These are phyloP conservation scores for Mucor indicus DNA, from an alignment of 371 early-diverging fungal genomes.

Conservation along the genomic window DNA sequence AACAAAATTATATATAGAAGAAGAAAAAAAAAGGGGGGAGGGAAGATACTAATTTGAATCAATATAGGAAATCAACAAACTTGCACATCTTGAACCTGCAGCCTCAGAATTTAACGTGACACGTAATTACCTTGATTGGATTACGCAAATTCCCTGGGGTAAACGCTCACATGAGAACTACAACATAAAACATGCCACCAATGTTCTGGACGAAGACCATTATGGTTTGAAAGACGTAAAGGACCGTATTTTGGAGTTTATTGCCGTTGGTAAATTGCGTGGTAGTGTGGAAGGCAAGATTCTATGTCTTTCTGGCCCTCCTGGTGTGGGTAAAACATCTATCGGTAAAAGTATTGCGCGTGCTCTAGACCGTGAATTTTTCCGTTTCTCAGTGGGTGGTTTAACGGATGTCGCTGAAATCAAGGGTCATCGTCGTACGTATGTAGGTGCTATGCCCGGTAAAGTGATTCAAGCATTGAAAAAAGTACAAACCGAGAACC, in stretches of 20 bases:
- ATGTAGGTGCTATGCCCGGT: slow-evolving; percentile 99
- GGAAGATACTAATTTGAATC: not conserved
- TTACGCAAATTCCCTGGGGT: slow-evolving; percentile 97
- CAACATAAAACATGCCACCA: slow-evolving; percentile 76
- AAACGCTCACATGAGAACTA: slow-evolving; percentile 85
- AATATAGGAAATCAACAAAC: slow-evolving; percentile 88
- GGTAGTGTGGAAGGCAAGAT: slow-evolving; percentile 97
- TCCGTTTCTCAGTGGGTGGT: slow-evolving; percentile 95
- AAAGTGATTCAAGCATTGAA: slow-evolving; percentile 97
- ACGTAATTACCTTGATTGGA: slow-evolving; percentile 96
- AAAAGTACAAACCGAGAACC: slow-evolving; percentile 96
- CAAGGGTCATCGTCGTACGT: slow-evolving; percentile 97
- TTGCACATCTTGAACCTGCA: slow-evolving; percentile 92
- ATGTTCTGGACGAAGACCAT: slow-evolving; percentile 94
- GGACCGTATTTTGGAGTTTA: slow-evolving; percentile 96
- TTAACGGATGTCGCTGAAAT: slow-evolving; percentile 97
- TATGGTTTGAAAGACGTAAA: slow-evolving; percentile 98
- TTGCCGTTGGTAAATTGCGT: slow-evolving; percentile 95
- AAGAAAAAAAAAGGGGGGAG: not conserved
- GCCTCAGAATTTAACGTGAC: slow-evolving; percentile 97
- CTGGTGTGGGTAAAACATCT: slow-evolving; percentile 97
- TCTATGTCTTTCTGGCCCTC: slow-evolving; percentile 94
- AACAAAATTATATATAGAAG: no score
- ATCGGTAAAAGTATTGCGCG: slow-evolving; percentile 97
- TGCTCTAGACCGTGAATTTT: slow-evolving; percentile 92